Evolutionary conservation across 2,329 filamentous ascomycete species (phyloP).

Genomic region (Penicillium sp.): DNA sequence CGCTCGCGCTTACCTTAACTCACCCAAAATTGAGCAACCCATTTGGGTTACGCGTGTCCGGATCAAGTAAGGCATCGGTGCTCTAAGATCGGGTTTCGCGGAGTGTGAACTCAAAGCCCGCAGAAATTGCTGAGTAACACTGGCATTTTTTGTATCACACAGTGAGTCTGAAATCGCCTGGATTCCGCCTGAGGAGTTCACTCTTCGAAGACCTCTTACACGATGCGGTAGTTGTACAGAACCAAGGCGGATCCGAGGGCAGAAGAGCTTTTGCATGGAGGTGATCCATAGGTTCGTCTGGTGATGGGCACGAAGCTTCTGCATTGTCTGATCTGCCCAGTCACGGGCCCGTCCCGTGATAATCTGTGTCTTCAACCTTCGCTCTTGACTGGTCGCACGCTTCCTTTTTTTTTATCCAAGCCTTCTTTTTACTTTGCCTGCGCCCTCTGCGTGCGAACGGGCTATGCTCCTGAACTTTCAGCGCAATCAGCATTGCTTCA

Average conservation of each 20-base stretch:
- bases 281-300: constrained; percentile 10
- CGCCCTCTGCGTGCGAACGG: neutral
- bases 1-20: neutral
- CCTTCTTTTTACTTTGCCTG: neutral
- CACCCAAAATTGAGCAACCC: constrained; percentile 5
- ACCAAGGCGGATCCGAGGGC: constrained; percentile 19
- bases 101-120: constrained; percentile 1
- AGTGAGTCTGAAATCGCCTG: constrained; percentile 7
- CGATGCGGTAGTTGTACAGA: constrained; percentile 24
- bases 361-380: neutral
- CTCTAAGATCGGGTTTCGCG: constrained; percentile 14
- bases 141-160: constrained; percentile 8
- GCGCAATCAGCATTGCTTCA: neutral
- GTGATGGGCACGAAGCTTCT: constrained; percentile 3
- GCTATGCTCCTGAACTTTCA: neutral
- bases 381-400: neutral
- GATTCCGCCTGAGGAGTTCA: neutral
- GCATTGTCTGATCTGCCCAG: constrained; percentile 2
- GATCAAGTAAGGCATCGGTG: constrained; percentile 27
- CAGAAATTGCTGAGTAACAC: constrained; percentile 5
- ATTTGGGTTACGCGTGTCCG: constrained; percentile 6
- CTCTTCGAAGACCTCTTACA: neutral
- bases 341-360: constrained; percentile 11
- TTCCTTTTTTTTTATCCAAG: constrained; percentile 1
- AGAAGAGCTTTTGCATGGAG: constrained; percentile 11